phyloP scores from a whole-genome alignment of 2,329 filamentous ascomycete genomes.

The Blastomyces parvus region DNA sequence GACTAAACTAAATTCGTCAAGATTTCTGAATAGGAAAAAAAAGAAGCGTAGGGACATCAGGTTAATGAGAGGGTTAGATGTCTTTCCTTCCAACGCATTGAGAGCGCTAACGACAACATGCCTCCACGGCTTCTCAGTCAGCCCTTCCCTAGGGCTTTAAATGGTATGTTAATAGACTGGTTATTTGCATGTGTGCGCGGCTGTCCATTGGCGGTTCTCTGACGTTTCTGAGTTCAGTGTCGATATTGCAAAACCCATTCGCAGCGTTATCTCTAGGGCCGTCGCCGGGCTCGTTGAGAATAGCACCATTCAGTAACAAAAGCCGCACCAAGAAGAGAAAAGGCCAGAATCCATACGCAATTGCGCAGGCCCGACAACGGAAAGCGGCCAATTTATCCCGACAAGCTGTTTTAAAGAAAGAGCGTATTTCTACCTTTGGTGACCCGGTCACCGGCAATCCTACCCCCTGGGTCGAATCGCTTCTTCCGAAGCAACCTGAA shows the following conservation, averaged over 20 bases:
- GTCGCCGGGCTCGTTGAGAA: constrained; percentile 47
- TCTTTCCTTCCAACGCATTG: background rate
- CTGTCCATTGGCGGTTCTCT: background rate
- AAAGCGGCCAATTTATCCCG: constrained; percentile 74
- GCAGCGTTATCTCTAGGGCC: constrained; percentile 46
- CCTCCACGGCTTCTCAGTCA: constrained; percentile 56
- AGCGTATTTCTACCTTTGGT: constrained; percentile 57
- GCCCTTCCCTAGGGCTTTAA: constrained; percentile 51
- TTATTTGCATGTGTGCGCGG: background rate
- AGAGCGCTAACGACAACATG: constrained; percentile 40
- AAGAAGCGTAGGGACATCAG: background rate
- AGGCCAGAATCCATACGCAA: constrained; percentile 63
- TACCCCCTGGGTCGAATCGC: constrained; percentile 76
- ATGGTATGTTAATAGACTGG: constrained; percentile 41
- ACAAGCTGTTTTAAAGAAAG: constrained; percentile 57
- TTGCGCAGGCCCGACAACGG: constrained; percentile 70
- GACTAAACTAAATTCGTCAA: background rate
- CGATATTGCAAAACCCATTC: constrained; percentile 34
- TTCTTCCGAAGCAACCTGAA: constrained; percentile 48
- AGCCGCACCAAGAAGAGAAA: constrained; percentile 10
- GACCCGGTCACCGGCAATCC: constrained; percentile 68
- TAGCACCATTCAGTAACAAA: constrained; percentile 42
- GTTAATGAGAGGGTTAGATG: background rate
- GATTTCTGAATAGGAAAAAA: background rate
- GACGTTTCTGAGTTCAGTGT: constrained; percentile 6